These are phyloP conservation scores for Plasmodium gaboni DNA, from an alignment of 169 alveolate genomes.

Conservation along the genomic window DNA sequence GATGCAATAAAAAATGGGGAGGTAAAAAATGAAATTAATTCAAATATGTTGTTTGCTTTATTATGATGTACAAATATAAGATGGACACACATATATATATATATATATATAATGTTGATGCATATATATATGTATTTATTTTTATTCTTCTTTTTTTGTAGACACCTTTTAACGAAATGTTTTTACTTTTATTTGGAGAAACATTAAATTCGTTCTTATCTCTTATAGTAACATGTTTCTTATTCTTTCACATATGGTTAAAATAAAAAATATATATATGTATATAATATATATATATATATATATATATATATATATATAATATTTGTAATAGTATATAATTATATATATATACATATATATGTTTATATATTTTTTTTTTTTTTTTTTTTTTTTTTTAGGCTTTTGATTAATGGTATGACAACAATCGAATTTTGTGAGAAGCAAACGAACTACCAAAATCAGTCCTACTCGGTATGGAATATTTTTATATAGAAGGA, in stretches of 20 bases:
- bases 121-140: too few species aligned
- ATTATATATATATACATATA: not conserved
- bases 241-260: constrained; percentile 87
- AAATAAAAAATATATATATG: not conserved
- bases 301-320: not conserved
- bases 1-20: constrained; percentile 35
- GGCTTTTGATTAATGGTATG: constrained; percentile 82
- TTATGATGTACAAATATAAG: too few species aligned
- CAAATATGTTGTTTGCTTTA: too few species aligned
- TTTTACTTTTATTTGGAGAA: constrained; percentile 88
- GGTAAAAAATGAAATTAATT: not conserved
- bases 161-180: constrained; percentile 85
- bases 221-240: constrained; percentile 83
- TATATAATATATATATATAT: not conserved
- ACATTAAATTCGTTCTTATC: constrained; percentile 83
- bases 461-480: constrained; percentile 59
- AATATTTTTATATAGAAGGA: constrained; percentile 17
- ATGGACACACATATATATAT: too few species aligned
- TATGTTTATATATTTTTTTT: constrained; percentile 1
- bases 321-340: not conserved
- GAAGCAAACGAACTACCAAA: constrained; percentile 81
- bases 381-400: constrained; percentile 7
- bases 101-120: too few species aligned
- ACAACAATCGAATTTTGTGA: constrained; percentile 93
- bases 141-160: constrained; percentile 8